Evolutionary conservation across 371 early-diverging fungal genomes (phyloP).

Genomic region (Apophysomyces elegans): DNA sequence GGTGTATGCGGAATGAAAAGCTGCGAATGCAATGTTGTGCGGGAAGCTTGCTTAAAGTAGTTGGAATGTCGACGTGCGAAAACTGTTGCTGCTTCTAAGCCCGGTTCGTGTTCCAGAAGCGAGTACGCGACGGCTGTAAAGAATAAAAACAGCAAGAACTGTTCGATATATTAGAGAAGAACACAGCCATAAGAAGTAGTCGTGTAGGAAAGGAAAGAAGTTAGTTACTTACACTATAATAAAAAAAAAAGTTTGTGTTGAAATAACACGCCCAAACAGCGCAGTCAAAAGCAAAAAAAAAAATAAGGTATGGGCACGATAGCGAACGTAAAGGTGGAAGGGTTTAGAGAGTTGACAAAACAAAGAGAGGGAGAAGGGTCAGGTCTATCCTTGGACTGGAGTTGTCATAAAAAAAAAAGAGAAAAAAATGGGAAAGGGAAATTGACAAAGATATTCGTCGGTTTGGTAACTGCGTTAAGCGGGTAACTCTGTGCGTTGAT

Average conservation of each 20-base stretch:
- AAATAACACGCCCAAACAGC: constrained; percentile 7
- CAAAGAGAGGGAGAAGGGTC: background rate
- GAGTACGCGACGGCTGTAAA: background rate
- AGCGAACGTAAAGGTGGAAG: constrained; percentile 1
- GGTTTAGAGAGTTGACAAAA: constrained; percentile 6
- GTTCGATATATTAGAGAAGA: background rate
- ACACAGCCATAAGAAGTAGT: constrained; percentile 1
- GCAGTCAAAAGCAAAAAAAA: constrained; percentile 11
- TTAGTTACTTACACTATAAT: constrained; percentile 8
- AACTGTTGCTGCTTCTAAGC: constrained; percentile 1
- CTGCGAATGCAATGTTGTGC: constrained; percentile 9
- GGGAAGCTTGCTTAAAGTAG: background rate
- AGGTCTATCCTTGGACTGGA: background rate
- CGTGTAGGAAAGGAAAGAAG: constrained; percentile 8
- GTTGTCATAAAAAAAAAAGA: constrained; percentile 9
- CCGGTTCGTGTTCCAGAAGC: constrained; percentile 4
- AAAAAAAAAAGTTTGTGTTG: constrained; percentile 11
- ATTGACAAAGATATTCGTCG: constrained; percentile 5
- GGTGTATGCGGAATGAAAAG: constrained; percentile 7
- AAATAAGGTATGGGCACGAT: constrained; percentile 11
- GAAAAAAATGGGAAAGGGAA: constrained; percentile 16
- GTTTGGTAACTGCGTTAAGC: constrained; percentile 14
- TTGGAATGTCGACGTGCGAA: constrained; percentile 14
- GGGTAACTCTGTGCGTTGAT: constrained; percentile 12
- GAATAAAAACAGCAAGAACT: background rate